Evolutionary conservation across 2,329 filamentous ascomycete species (phyloP), one percentile per base, ranked within the genome.

Genomic region (Truncatella angustata): DNA sequence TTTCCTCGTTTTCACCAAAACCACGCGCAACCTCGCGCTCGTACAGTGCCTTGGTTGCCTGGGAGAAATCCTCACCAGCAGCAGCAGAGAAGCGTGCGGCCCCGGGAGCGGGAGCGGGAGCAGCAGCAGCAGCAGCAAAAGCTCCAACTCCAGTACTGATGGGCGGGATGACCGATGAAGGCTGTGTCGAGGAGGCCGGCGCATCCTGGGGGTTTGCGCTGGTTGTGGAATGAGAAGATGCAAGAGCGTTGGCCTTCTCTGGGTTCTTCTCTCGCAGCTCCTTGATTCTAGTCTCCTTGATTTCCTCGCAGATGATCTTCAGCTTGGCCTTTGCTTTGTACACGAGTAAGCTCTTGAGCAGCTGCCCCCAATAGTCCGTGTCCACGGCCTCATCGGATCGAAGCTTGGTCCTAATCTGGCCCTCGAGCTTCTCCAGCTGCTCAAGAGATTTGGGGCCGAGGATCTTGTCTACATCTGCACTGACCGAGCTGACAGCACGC

Each of bases 311-410:
- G 14, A 97, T 85, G 56, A 83, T 86, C 59, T 85, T 85, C 49
- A 99, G 73, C 67, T 87, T 91, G 2, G 91, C 91, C 68, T 90
- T 91, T 30, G 94, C 91, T 73, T 97, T 97, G 85, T 90, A 97
- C 1, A 96, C 85, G 5, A 88, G 78, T 56, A 99, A 75, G 65
- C 87, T 95, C 59, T 86, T 86, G 55, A 99, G 77, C 14, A 99
- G 77, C 66, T 96, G 90, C 66, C 96, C 91, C 94, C 94, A 99
- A 69, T 97, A 99, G 71, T 99, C 94, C 2, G 89, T 91, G 69
- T 99, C 94, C 59, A 99, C 93, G 35, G 90, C 86, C 65, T 97
- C 92, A 65, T 96, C 87, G 6, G 91, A 95, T 49, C 86, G 80
- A 44, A 99, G 75, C 73, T 99, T 99, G 14, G 79, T 77, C 66